phyloP scores from a whole-genome alignment of 306 rosid species.

The Hippophae tibetana region DNA sequence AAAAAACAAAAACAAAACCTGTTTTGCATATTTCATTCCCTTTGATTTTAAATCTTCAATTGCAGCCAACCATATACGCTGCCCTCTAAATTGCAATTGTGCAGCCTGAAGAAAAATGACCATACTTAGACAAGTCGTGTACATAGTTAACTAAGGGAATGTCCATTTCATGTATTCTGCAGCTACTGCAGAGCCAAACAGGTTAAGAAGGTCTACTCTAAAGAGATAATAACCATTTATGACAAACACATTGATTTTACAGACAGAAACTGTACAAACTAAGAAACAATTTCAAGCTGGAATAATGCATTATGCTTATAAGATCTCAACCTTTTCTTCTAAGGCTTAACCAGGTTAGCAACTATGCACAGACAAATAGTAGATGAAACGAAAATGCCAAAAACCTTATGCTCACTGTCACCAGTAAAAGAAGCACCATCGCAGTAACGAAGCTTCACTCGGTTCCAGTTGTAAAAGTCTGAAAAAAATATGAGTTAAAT shows the following conservation, averaged over 20 bases:
- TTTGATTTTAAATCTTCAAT: slow-evolving; percentile 75
- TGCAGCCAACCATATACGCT: slow-evolving; percentile 83
- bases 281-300: too few species aligned
- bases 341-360: not conserved
- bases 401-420: slow-evolving; percentile 64
- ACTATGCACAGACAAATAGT: not conserved
- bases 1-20: slow-evolving; percentile 30
- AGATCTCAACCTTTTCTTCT: not conserved
- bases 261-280: too few species aligned
- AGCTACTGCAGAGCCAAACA: too few species aligned
- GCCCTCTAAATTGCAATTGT: slow-evolving; percentile 78
- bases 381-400: slow-evolving; percentile 2
- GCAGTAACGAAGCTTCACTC: slow-evolving; percentile 95
- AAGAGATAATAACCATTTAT: too few species aligned
- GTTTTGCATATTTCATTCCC: slow-evolving; percentile 80
- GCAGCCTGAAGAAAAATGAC: slow-evolving; percentile 32
- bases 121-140: not conserved
- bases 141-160: not conserved
- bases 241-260: too few species aligned
- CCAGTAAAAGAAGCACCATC: slow-evolving; percentile 96
- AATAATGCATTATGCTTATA: too few species aligned
- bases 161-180: too few species aligned
- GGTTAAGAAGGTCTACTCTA: too few species aligned
- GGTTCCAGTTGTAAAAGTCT: slow-evolving; percentile 94
- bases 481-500: slow-evolving; percentile 18